A percentile compares a stretch with the other conserved stretches of the same genome.
phyloP scores from a whole-genome alignment of 2,329 filamentous ascomycete genomes.

The Shiraia sp. region DNA sequence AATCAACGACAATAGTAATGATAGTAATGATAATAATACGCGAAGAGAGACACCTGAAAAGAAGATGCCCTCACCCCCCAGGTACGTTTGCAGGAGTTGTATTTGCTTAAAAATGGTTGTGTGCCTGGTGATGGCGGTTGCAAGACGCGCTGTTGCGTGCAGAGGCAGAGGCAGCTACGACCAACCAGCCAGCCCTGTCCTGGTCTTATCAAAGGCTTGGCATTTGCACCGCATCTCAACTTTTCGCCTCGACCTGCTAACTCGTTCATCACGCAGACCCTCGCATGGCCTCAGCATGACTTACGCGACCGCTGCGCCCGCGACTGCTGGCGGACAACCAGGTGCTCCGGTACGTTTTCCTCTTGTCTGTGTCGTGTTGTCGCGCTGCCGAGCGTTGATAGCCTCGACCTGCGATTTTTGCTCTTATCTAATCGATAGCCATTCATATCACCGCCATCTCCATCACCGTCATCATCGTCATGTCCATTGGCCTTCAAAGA shows the following conservation, averaged over 20 bases:
- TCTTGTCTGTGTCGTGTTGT: conserved; percentile 23
- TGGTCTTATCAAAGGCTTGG: conserved; percentile 42
- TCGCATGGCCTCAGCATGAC: conserved; percentile 60
- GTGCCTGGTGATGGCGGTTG: conserved; percentile 11
- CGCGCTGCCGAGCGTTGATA: conserved; percentile 45
- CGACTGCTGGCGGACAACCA: conserved; percentile 66
- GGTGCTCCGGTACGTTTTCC: conserved; percentile 59
- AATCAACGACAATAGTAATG: conserved; percentile 39
- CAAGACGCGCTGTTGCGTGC: conserved; percentile 12
- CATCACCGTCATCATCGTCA: conserved; percentile 12
- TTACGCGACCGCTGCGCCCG: conserved; percentile 66
- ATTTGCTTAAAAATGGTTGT: not conserved
- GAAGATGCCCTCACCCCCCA: conserved; percentile 31
- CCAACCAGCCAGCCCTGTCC: too few species aligned
- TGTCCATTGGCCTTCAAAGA: too few species aligned
- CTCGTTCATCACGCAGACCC: conserved; percentile 35
- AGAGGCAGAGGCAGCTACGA: too few species aligned
- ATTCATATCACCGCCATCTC: too few species aligned
- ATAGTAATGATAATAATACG: conserved; percentile 28
- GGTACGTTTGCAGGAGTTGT: conserved; percentile 27
- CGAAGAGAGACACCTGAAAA: conserved; percentile 29
- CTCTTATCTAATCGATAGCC: conserved; percentile 49
- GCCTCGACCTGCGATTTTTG: conserved; percentile 28
- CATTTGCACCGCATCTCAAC: conserved; percentile 33
- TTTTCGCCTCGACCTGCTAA: conserved; percentile 32